Base-by-base conservation (phyloP, 768 basidiomycete genomes). In the Hygrophoropsis aurantiaca region DNA sequence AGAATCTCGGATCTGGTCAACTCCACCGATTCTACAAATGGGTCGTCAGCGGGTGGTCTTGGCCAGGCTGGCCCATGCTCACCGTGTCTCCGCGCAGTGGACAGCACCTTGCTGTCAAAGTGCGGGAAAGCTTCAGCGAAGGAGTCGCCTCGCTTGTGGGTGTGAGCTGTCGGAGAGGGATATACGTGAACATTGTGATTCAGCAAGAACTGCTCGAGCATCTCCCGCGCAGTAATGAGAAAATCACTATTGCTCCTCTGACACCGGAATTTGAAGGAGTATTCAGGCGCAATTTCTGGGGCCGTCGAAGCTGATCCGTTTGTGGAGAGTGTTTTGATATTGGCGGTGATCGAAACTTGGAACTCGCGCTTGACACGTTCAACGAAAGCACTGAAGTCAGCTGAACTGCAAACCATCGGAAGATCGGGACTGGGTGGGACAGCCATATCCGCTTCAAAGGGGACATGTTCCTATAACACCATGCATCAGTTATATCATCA, bases 91-190 rank as follows among this genome's bases (percentile, higher is more conserved):
- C 82, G 77, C 8, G 86, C 81, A 18, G 87, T 85, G 13, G 93
- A 85, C 40, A 97, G 75, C 2, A 97, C 82, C 67, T 94, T 97
- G 71, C 90, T 92, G 62, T 97, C 92, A 65, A 97, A 95, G 66
- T 95, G 93, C 20, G 93, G 90, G 77, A 95, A 94, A 2, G 94
- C 90, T 61, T 95, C 93, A 26, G 93, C 87, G 60, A 95, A 94
- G 1, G 93, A 92, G 60, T 97, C 94, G 6, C 87, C 87, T 38
- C 92, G 78, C 67, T 86, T 92, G 64, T 90, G 90, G 2, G 80
- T 80, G 46, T 87, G 83, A n/a, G 83, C 79, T 7, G 85, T 84
- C 13, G 85, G 79, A 21, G 87, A 84, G 19, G 89, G 86, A 66
- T 90, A 90, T 47, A 85, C 79, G 55, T 89, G 83, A 21, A 95